Base-by-base conservation (phyloP, 805 yeast genomes). In the Saccharomycopsis javanensis region DNA sequence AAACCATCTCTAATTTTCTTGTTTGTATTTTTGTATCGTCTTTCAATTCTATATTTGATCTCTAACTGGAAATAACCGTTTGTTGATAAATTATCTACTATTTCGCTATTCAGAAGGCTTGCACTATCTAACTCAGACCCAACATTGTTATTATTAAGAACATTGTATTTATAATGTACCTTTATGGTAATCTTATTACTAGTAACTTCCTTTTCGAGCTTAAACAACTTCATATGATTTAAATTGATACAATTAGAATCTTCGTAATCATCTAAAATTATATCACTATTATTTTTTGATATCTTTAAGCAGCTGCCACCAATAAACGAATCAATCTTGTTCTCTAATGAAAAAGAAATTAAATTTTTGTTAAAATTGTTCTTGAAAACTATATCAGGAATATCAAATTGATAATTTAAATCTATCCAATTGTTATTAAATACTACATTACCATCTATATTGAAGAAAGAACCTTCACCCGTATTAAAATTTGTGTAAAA, bases 401-500 rank as follows among this genome's bases (percentile, higher is more conserved):
- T 60, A 1, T 69, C 65, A 23, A 58, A 61, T 60, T 74, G 77
- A 16, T 73, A 57, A 18, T 67, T 68, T 1, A 65, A 64, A 57
- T 75, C 68, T 8, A 73, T 74, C 79, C 80, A 76, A 5, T 50
- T 63, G 1, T 64, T 53, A 13, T 60, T 53, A 55, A 57, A 73
- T 0, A 71, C 65, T 4, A 56, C 58, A 1, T 59, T 53, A 0
- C 79, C 79, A 33, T 61, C 57, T 4, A 67, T 63, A 38, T 55
- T 64, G 58, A 68, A 75, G 13, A 53, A 56, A 1, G 58, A 35
- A 0, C 79, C 80, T 57, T 71, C 70, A 7, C 79, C 80, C 20
- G 62, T 66, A 25, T 67, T 65, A 61, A 76, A 76, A 55, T 71
- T 71, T 0, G 78, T 73, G 58, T 73, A 74, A 55, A 75, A 76